Evolutionary conservation across 352 stramenopile species (phyloP).

Genomic region (Pythium phragmiticola): DNA sequence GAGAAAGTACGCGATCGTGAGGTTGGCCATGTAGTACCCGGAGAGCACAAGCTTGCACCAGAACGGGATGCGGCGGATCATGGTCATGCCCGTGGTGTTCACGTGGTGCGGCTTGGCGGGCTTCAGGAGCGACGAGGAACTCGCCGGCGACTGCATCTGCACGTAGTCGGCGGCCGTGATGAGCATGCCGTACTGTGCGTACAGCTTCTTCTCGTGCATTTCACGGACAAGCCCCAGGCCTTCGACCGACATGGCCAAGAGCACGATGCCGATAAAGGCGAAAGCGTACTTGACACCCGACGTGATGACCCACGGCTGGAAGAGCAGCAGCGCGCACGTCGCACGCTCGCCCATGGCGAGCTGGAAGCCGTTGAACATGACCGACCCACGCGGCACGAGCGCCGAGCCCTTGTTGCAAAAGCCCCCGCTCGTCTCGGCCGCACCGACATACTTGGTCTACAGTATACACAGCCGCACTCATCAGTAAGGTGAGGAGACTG

Average conservation of each 20-base stretch:
- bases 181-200: slow-evolving; percentile 51
- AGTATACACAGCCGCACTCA: neutral
- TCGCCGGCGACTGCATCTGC: slow-evolving; percentile 38
- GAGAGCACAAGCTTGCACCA: slow-evolving; percentile 68
- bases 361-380: slow-evolving; percentile 74
- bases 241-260: slow-evolving; percentile 68
- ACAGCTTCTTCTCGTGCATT: slow-evolving; percentile 42
- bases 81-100: slow-evolving; percentile 26
- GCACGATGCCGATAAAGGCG: slow-evolving; percentile 67
- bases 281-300: slow-evolving; percentile 72
- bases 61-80: slow-evolving; percentile 55
- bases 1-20: slow-evolving; percentile 77
- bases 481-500: neutral
- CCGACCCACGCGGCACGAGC: slow-evolving; percentile 39
- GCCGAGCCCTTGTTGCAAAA: slow-evolving; percentile 57
- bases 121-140: slow-evolving; percentile 13
- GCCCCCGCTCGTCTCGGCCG: slow-evolving; percentile 23
- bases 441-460: slow-evolving; percentile 16
- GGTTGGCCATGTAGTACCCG: slow-evolving; percentile 71
- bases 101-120: slow-evolving; percentile 11
- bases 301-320: slow-evolving; percentile 75
- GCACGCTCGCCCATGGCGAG: slow-evolving; percentile 56
- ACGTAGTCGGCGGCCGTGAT: slow-evolving; percentile 61
- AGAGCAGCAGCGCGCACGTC: slow-evolving; percentile 72
- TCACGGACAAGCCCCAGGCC: slow-evolving; percentile 60